Evolutionary conservation across 2,329 filamentous ascomycete genomes (phyloP), one percentile per base, ranked within the genome.

Genomic region (Epichloe gansuensis): DNA sequence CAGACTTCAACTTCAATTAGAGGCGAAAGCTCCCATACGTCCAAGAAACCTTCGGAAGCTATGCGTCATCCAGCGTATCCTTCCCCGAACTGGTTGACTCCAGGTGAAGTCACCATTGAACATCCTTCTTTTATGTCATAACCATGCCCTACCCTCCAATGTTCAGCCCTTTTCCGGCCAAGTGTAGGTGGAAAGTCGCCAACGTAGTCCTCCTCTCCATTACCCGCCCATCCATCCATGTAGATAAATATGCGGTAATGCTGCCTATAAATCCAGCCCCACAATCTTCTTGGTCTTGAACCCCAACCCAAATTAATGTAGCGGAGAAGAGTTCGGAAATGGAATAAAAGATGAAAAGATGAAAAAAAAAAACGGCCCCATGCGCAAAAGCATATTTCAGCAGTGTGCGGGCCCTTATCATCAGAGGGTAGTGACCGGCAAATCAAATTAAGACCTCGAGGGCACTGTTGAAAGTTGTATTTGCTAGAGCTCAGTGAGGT

Each of bases 171-270:
- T 8, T 15, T 46, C 4, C 39, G 46, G 13, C 15, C 25, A 28
- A 39, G 6, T 34, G 17, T 13, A n/a, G 13, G 37, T 38, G 31
- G 7, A 41, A 41, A 3, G 12, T 45, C 5, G n/a, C 23, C n/a
- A 31, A 45, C 9, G 25, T 39, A 25, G 28, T 31, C 44, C 17
- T 25, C 4, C 34, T 38, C 11, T 15, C 34, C 43, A 50, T 48
- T 28, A 48, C 21, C 48, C 25, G n/a, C 21, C 41, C 41, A 50
- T 45, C 31, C 31, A 42, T 50, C 28, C 41, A 23, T 43, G 17
- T 37, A 50, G 11, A 28, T 43, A 41, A 47, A 34, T 6, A 48
- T 52, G 52, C 23, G 39, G 25, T 51, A 46, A 51, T 51, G 44
- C 52, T 48, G 37, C 23, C 21, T 21, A 8, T 23, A 28, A 23